Conservation (phyloP, 345 rosid species). For the Aethionema arabicum region DNA sequence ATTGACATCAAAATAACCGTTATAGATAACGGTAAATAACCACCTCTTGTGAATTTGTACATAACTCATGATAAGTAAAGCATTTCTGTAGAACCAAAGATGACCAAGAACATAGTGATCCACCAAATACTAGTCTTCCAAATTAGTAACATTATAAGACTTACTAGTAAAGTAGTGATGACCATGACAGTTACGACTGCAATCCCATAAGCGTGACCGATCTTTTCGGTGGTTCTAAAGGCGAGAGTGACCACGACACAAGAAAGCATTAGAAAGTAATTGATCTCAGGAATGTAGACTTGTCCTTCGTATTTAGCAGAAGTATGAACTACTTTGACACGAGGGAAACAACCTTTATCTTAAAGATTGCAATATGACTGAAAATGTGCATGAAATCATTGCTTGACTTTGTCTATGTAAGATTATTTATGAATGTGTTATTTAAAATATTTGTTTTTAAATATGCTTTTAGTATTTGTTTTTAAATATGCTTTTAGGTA, state of each 20-base stretch:
- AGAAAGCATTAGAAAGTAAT: slow-evolving; percentile 68
- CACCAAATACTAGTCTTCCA: too few relatives aligned
- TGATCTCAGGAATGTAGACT: slow-evolving; percentile 81
- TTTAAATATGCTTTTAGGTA: too few relatives aligned
- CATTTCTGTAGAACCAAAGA: slow-evolving; percentile 41
- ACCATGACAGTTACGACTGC: slow-evolving; percentile 68
- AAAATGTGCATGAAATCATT: slow-evolving; percentile 74
- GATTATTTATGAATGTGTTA: too few relatives aligned
- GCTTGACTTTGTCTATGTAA: too few relatives aligned
- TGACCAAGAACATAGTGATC: too few relatives aligned
- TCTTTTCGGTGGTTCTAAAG: slow-evolving; percentile 57
- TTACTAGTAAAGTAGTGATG: too few relatives aligned
- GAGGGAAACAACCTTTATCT: slow-evolving; percentile 71
- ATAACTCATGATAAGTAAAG: slow-evolving; percentile 50
- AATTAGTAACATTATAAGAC: too few relatives aligned
- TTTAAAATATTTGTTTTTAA: too few relatives aligned
- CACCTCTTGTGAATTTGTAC: slow-evolving; percentile 64
- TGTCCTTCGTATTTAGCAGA: slow-evolving; percentile 75
- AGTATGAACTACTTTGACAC: slow-evolving; percentile 77
- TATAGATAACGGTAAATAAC: slow-evolving; percentile 53
- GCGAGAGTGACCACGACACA: slow-evolving; percentile 53
- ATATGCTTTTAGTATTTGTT: too few relatives aligned
- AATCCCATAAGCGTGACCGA: slow-evolving; percentile 78
- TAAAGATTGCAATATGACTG: slow-evolving; percentile 62
- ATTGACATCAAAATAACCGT: slow-evolving; percentile 42